Conservation (phyloP, 2,329 filamentous ascomycete genomes). For the Aspergillus sp. region DNA sequence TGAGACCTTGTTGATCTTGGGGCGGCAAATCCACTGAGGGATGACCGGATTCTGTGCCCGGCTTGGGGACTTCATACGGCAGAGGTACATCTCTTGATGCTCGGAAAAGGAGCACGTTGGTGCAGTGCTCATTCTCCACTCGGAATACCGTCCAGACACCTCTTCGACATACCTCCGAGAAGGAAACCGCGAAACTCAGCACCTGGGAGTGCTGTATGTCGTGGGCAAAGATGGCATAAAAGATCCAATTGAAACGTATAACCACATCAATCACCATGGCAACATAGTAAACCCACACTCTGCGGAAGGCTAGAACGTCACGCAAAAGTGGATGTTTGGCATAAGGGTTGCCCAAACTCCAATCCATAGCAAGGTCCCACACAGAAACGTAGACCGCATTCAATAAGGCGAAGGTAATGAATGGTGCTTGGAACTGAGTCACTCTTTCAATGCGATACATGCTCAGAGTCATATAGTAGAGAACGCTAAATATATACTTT, state of each 20-base stretch:
- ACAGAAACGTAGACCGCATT: slow-evolving; percentile 81
- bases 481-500: slow-evolving; percentile 83
- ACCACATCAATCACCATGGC: slow-evolving; percentile 81
- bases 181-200: slow-evolving; percentile 71
- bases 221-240: slow-evolving; percentile 79
- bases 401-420: slow-evolving; percentile 73
- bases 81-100: slow-evolving; percentile 83
- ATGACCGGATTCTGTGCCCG: slow-evolving; percentile 9
- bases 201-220: slow-evolving; percentile 78
- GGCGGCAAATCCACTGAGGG: slow-evolving; percentile 18
- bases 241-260: slow-evolving; percentile 89
- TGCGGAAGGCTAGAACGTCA: slow-evolving; percentile 73
- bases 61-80: slow-evolving; percentile 59
- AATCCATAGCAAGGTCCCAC: slow-evolving; percentile 97
- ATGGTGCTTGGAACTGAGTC: slow-evolving; percentile 58
- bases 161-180: slow-evolving; percentile 77
- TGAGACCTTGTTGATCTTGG: slow-evolving; percentile 18
- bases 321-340: slow-evolving; percentile 66
- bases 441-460: slow-evolving; percentile 72
- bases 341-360: slow-evolving; percentile 77
- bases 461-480: slow-evolving; percentile 72
- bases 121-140: slow-evolving; percentile 96
- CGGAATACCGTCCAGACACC: slow-evolving; percentile 91
- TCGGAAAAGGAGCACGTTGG: slow-evolving; percentile 84
- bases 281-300: slow-evolving; percentile 75